Evolutionary conservation across 768 basidiomycete genomes (phyloP).

Genomic region (Mycena sanguinolenta): DNA sequence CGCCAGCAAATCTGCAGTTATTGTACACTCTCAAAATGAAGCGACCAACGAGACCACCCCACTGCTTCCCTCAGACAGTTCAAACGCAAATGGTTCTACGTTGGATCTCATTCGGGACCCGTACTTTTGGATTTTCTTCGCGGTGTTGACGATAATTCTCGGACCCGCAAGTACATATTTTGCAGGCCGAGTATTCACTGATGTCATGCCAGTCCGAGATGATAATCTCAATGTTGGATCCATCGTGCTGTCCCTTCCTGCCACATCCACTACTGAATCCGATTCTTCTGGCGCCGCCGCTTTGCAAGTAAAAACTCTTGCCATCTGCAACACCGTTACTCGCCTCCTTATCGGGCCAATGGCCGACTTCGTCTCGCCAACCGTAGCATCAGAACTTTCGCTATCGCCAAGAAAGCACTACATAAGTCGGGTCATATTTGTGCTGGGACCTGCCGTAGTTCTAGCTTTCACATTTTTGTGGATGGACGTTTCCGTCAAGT

Average conservation of each 20-base stretch:
- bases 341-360: slow-evolving; percentile 77
- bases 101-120: slow-evolving; percentile 64
- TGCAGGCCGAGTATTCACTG: slow-evolving; percentile 6
- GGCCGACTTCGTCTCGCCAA: slow-evolving; percentile 80
- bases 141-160: slow-evolving; percentile 66
- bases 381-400: slow-evolving; percentile 46
- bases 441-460: slow-evolving; percentile 61
- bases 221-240: slow-evolving; percentile 89
- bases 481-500: slow-evolving; percentile 62
- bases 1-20: slow-evolving; percentile 1
- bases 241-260: slow-evolving; percentile 75
- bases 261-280: slow-evolving; percentile 29
- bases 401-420: slow-evolving; percentile 61
- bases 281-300: slow-evolving; percentile 28
- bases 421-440: slow-evolving; percentile 74
- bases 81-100: slow-evolving; percentile 39
- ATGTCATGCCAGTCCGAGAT: slow-evolving; percentile 71
- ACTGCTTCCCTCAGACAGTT: slow-evolving; percentile 38
- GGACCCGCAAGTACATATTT: slow-evolving; percentile 69
- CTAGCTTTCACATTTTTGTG: slow-evolving; percentile 68
- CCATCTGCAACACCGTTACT: slow-evolving; percentile 78
- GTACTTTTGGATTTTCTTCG: slow-evolving; percentile 75
- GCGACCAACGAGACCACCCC: slow-evolving; percentile 50
- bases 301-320: slow-evolving; percentile 76
- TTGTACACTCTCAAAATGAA: slow-evolving; percentile 4